phyloP scores from a whole-genome alignment of 164 flowering plant genomes.

The Vitis rotundifolia region DNA sequence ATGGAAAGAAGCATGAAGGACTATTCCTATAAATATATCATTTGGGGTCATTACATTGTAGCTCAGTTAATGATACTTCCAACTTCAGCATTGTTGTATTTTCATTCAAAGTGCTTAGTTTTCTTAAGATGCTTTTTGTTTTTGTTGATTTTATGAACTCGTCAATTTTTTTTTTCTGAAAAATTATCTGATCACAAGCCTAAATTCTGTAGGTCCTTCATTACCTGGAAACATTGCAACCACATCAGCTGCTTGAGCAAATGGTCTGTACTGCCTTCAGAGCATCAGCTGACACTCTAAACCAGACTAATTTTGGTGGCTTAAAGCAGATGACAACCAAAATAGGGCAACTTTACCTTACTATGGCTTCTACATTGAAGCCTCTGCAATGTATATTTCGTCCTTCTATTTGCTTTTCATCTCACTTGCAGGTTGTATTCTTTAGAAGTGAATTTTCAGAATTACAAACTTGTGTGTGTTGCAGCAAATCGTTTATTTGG shows the following conservation, averaged over 20 bases:
- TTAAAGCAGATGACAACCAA: slow-evolving; percentile 68
- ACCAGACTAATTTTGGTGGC: slow-evolving; percentile 68
- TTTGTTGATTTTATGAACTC: too few relatives aligned
- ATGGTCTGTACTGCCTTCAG: slow-evolving; percentile 94
- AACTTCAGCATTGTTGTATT: too few relatives aligned
- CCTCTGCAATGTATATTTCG: slow-evolving; percentile 60
- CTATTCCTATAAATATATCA: too few relatives aligned
- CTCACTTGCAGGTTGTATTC: not conserved
- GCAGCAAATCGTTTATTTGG: slow-evolving; percentile 37
- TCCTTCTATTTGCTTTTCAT: slow-evolving; percentile 9
- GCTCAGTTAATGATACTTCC: too few relatives aligned
- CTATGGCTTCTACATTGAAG: slow-evolving; percentile 66
- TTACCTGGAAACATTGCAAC: slow-evolving; percentile 87
- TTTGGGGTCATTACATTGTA: too few relatives aligned
- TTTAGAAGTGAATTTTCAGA: not conserved
- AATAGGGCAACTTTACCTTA: slow-evolving; percentile 73
- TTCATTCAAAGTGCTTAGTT: too few relatives aligned
- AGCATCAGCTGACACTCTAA: slow-evolving; percentile 79
- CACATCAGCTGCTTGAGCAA: slow-evolving; percentile 87
- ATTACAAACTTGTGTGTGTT: not conserved
- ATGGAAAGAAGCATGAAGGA: too few relatives aligned
- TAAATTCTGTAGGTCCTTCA: slow-evolving; percentile 66
- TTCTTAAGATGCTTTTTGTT: too few relatives aligned
- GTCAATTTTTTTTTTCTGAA: too few relatives aligned
- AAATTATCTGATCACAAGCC: not conserved